Evolutionary conservation across 106 monocot genomes (phyloP).

Genomic region (Cymbidium sinense): DNA sequence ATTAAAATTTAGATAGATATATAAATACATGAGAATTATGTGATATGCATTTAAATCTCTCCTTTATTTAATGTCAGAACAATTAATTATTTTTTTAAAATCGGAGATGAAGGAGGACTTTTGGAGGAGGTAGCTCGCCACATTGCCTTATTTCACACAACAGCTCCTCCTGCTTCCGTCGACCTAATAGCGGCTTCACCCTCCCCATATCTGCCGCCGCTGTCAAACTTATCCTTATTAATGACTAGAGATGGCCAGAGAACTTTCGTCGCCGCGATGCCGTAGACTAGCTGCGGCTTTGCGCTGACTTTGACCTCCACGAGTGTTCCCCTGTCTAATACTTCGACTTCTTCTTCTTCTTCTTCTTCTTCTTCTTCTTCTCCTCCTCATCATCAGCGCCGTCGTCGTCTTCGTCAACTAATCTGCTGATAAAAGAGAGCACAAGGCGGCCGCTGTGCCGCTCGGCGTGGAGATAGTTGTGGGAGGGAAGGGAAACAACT

Average conservation of each 20-base stretch:
- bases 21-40: too few relatives aligned
- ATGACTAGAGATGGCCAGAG: constrained; percentile 67
- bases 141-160: constrained; percentile 56
- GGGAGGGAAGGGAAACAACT: constrained; percentile 61
- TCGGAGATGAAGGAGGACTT: too few relatives aligned
- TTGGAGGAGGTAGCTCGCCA: too few relatives aligned
- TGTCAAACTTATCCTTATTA: constrained; percentile 39
- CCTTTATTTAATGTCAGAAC: too few relatives aligned
- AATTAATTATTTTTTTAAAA: too few relatives aligned
- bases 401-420: background rate
- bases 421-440: constrained; percentile 65
- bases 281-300: constrained; percentile 36
- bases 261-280: constrained; percentile 27
- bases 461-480: constrained; percentile 75
- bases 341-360: constrained; percentile 45
- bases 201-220: constrained; percentile 41
- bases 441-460: constrained; percentile 68
- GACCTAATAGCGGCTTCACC: too few relatives aligned
- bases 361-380: constrained; percentile 9
- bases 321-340: constrained; percentile 64
- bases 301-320: constrained; percentile 82
- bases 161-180: constrained; percentile 54
- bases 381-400: constrained; percentile 4
- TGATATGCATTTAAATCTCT: too few relatives aligned
- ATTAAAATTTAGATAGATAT: too few relatives aligned